phyloP scores from a whole-genome alignment of 768 basidiomycete species.

The Boletus rubescentipes region DNA sequence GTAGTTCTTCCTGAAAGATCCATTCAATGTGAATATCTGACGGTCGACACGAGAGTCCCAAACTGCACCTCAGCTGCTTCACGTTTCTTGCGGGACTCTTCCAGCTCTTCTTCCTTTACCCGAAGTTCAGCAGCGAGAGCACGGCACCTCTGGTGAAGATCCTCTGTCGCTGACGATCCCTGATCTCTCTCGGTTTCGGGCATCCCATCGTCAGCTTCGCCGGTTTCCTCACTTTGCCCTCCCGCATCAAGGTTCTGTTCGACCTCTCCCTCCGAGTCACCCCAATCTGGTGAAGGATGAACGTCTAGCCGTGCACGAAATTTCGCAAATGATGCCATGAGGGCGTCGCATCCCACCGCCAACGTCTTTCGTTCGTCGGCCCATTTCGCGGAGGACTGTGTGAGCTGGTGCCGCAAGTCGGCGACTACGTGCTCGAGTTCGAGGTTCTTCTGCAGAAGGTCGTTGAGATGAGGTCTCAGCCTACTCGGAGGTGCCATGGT shows the following conservation, averaged over 20 bases:
- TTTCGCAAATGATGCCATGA: slow-evolving; percentile 34
- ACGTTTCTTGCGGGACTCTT: slow-evolving; percentile 12
- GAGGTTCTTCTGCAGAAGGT: slow-evolving; percentile 29
- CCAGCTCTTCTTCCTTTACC: slow-evolving; percentile 20
- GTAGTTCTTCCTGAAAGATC: slow-evolving; percentile 20
- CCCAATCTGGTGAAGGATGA: slow-evolving; percentile 18
- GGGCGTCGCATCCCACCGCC: slow-evolving; percentile 20
- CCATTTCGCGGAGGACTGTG: slow-evolving; percentile 30
- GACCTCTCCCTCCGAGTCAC: slow-evolving; percentile 25
- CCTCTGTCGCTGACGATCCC: not conserved
- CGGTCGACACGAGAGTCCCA: not conserved
- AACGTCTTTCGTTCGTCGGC: slow-evolving; percentile 28
- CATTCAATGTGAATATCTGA: slow-evolving; percentile 5
- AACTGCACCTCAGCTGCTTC: slow-evolving; percentile 22
- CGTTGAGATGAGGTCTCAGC: slow-evolving; percentile 28
- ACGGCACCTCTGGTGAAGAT: slow-evolving; percentile 15
- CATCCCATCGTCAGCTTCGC: slow-evolving; percentile 8
- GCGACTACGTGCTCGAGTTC: slow-evolving; percentile 30
- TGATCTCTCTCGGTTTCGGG: slow-evolving; percentile 11
- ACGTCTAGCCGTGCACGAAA: slow-evolving; percentile 26
- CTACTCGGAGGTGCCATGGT: slow-evolving; percentile 26
- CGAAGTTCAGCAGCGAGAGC: slow-evolving; percentile 19
- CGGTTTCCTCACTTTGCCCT: slow-evolving; percentile 15
- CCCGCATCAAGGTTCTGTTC: slow-evolving; percentile 21
- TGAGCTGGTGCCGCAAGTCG: slow-evolving; percentile 29